These are phyloP conservation scores for Endothia cerciana DNA, from an alignment of 2,329 filamentous ascomycete genomes.

Conservation along the genomic window DNA sequence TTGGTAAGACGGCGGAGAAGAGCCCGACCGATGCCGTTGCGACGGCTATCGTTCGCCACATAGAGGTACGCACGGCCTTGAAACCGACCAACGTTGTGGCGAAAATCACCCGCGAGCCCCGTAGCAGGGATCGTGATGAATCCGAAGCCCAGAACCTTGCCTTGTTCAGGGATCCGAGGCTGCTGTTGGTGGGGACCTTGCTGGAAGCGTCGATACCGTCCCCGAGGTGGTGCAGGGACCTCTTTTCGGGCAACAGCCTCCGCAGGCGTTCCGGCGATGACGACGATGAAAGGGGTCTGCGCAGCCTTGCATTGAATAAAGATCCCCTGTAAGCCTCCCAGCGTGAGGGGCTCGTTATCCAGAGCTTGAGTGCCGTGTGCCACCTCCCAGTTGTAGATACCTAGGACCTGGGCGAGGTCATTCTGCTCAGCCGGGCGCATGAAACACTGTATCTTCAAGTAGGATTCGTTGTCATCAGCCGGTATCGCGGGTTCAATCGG, in stretches of 20 bases:
- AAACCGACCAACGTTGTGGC: conserved; percentile 24
- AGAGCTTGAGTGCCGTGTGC: conserved; percentile 26
- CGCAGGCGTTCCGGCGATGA: conserved; percentile 11
- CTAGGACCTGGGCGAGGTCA: conserved; percentile 21
- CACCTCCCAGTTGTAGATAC: conserved; percentile 32
- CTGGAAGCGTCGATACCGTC: background rate
- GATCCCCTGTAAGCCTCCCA: conserved; percentile 19
- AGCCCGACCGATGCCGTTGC: conserved; percentile 24
- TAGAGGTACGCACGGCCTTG: conserved; percentile 24
- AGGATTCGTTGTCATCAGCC: background rate
- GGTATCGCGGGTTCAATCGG: background rate
- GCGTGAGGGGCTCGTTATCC: conserved; percentile 21
- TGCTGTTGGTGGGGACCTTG: background rate
- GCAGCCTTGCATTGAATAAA: conserved; percentile 15
- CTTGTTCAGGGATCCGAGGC: background rate
- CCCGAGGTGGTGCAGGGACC: background rate
- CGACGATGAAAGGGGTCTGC: conserved; percentile 28
- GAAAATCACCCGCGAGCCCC: conserved; percentile 20
- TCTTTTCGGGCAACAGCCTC: conserved; percentile 7
- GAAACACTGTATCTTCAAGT: conserved; percentile 18
- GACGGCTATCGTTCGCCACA: conserved; percentile 22
- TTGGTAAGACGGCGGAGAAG: conserved; percentile 21
- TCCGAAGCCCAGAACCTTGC: conserved; percentile 25
- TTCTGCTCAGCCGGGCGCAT: conserved; percentile 23
- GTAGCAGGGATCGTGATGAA: conserved; percentile 15